Evolutionary conservation across 2,329 filamentous ascomycete species (phyloP).

Genomic region (Sphaceloma murrayae): DNA sequence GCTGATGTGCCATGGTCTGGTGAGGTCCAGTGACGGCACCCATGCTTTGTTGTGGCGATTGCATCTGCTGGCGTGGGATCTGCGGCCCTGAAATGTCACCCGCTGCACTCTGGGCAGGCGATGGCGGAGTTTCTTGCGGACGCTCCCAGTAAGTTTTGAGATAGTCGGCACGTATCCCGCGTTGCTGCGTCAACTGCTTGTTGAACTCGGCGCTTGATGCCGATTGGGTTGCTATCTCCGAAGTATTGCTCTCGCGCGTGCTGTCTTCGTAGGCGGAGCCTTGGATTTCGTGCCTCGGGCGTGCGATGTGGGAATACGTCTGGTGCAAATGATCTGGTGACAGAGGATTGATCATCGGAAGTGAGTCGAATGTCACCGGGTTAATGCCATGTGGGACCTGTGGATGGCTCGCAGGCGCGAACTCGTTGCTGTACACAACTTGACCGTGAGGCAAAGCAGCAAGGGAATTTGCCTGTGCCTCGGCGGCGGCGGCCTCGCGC

Average conservation of each 20-base stretch:
- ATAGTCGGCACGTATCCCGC: conserved; percentile 68
- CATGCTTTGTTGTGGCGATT: conserved; percentile 34
- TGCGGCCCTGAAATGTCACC: conserved; percentile 28
- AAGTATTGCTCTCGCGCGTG: conserved; percentile 62
- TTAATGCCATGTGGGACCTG: conserved; percentile 53
- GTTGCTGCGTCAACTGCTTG: conserved; percentile 69
- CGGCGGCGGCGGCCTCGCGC: conserved; percentile 66
- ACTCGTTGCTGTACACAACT: conserved; percentile 68
- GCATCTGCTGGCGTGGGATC: conserved; percentile 36
- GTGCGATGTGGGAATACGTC: conserved; percentile 75
- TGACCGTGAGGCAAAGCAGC: conserved; percentile 65
- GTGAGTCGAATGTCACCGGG: conserved; percentile 59
- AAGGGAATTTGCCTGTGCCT: conserved; percentile 49
- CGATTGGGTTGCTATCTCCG: conserved; percentile 76
- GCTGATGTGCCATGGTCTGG: conserved; percentile 10
- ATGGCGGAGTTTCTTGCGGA: conserved; percentile 64
- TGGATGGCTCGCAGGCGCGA: conserved; percentile 28
- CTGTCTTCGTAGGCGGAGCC: conserved; percentile 83
- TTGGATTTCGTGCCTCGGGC: conserved; percentile 79
- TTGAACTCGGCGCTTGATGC: conserved; percentile 86
- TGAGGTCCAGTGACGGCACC: conserved; percentile 2
- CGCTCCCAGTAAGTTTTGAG: conserved; percentile 73
- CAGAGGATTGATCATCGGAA: conserved; percentile 76
- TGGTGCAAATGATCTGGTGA: conserved; percentile 68
- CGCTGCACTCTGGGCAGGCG: conserved; percentile 34